Conservation (phyloP, 176 grass and related monocot species). For the Elymus sibiricus region DNA sequence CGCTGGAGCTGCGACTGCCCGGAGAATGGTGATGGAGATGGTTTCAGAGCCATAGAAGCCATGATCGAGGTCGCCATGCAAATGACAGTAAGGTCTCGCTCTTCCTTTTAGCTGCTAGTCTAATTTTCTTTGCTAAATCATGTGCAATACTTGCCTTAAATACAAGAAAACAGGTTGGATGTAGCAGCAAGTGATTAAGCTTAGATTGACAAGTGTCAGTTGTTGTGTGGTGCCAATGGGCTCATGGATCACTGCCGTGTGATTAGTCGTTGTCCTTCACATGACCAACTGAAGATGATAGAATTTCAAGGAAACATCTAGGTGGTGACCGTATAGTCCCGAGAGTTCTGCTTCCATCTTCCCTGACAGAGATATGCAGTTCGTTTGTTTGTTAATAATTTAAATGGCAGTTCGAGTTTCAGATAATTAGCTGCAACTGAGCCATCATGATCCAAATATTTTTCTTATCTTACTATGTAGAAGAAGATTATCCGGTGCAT, state of each 20-base stretch:
- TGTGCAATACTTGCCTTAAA: constrained; percentile 16
- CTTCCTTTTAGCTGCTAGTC: constrained; percentile 9
- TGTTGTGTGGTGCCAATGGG: constrained; percentile 8
- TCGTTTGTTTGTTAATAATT: constrained; percentile 4
- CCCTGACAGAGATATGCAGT: neutral
- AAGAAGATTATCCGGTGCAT: neutral
- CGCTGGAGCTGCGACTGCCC: neutral
- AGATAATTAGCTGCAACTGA: neutral
- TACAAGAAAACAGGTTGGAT: constrained; percentile 22
- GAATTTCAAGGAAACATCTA: constrained; percentile 47
- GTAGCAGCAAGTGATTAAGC: constrained; percentile 2
- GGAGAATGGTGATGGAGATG: constrained; percentile 23
- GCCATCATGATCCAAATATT: neutral
- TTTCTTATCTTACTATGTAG: neutral
- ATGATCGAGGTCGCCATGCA: constrained; percentile 9
- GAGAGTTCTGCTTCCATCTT: neutral
- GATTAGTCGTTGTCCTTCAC: constrained; percentile 23
- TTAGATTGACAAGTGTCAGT: constrained; percentile 33
- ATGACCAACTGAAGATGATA: constrained; percentile 19
- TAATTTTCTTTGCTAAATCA: neutral
- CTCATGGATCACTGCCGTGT: neutral
- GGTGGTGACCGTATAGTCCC: constrained; percentile 17
- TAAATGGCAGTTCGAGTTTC: neutral
- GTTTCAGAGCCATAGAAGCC: constrained; percentile 29
- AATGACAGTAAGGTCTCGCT: neutral